Evolutionary conservation across 2,329 filamentous ascomycete species (phyloP).

Genomic region (Colletotrichum graminicola): DNA sequence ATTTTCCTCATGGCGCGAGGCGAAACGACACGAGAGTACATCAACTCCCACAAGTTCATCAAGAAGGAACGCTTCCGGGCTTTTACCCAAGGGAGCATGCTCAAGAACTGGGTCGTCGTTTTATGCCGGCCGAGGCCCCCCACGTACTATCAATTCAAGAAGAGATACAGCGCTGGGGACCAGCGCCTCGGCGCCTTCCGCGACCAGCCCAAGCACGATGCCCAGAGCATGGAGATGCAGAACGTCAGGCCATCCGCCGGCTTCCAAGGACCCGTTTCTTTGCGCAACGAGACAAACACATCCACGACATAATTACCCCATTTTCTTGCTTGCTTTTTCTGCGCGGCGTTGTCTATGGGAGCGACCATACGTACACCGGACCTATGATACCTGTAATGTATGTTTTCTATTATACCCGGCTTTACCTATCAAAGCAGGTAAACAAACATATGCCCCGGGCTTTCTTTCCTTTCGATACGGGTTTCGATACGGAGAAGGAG

Average conservation of each 20-base stretch:
- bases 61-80: constrained; percentile 93
- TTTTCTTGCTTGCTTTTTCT: constrained; percentile 13
- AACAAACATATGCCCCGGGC: constrained; percentile 9
- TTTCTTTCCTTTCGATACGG: not conserved
- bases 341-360: constrained; percentile 34
- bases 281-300: constrained; percentile 52
- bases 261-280: constrained; percentile 67
- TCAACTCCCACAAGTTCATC: constrained; percentile 95
- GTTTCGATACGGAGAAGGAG: not conserved
- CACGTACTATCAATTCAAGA: constrained; percentile 91
- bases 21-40: constrained; percentile 95
- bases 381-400: constrained; percentile 43
- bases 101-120: constrained; percentile 85
- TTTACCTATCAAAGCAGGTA: constrained; percentile 27
- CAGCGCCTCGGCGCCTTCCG: constrained; percentile 77
- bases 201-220: constrained; percentile 59
- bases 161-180: constrained; percentile 80
- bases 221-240: constrained; percentile 79
- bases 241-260: constrained; percentile 62
- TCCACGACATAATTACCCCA: constrained; percentile 32
- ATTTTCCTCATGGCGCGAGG: constrained; percentile 90
- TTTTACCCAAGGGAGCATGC: constrained; percentile 81
- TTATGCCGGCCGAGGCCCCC: constrained; percentile 86
- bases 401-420: constrained; percentile 42
- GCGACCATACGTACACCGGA: constrained; percentile 34